phyloP scores from a whole-genome alignment of 495 filamentous ascomycete species.

The Endocarpon pusillum region DNA sequence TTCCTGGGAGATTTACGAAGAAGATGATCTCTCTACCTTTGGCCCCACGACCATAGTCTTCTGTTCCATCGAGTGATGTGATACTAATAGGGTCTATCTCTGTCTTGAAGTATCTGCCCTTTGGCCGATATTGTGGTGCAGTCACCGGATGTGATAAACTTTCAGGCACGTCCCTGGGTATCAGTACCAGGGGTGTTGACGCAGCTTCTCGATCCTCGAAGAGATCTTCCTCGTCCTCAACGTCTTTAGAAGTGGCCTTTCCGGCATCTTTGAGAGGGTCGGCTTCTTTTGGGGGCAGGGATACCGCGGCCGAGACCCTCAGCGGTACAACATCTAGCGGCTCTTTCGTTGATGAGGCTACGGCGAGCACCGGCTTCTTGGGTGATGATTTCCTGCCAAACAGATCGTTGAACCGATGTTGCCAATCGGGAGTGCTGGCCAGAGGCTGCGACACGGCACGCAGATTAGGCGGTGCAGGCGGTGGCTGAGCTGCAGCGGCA shows the following conservation, averaged over 20 bases:
- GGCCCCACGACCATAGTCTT: conserved; percentile 18
- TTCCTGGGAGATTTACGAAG: conserved; percentile 22
- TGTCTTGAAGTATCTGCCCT: conserved; percentile 14
- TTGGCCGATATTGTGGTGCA: conserved; percentile 21
- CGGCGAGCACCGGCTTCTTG: conserved; percentile 34
- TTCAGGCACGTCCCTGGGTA: conserved; percentile 42
- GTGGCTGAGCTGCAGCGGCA: conserved; percentile 30
- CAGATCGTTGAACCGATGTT: conserved; percentile 56
- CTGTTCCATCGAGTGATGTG: conserved; percentile 20
- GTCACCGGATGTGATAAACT: conserved; percentile 34
- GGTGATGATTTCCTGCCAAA: conserved; percentile 40
- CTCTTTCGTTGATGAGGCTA: conserved; percentile 41
- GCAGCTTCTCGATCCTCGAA: conserved; percentile 74
- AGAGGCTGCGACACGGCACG: conserved; percentile 16
- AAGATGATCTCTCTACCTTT: conserved; percentile 17
- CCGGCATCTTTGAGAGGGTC: conserved; percentile 18
- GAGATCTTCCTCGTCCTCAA: conserved; percentile 62
- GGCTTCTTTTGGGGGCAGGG: conserved; percentile 29
- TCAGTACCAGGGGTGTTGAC: conserved; percentile 55
- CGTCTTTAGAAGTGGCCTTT: conserved; percentile 37
- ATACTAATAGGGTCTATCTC: conserved; percentile 19
- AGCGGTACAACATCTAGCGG: conserved; percentile 37
- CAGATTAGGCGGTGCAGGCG: conserved; percentile 8
- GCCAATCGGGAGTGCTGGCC: conserved; percentile 39
- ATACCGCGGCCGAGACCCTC: conserved; percentile 37